Conservation (phyloP, 805 yeast species). For the Monosporozyma aquatica region DNA sequence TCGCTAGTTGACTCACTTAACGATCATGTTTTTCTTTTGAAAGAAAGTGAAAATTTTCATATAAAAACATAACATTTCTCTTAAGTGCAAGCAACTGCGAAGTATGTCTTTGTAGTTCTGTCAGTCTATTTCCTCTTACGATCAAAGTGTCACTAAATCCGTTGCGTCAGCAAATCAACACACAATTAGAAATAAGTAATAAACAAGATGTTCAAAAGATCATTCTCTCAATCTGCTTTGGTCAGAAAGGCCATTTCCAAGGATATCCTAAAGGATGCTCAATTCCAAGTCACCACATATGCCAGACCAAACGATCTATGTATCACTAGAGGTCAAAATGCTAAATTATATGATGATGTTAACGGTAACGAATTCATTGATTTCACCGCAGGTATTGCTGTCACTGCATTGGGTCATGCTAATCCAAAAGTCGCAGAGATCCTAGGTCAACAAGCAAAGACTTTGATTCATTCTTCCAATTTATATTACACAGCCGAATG, state of each 20-base stretch:
- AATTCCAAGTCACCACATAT: constrained; percentile 60
- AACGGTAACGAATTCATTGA: constrained; percentile 75
- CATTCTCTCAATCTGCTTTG: constrained; percentile 10
- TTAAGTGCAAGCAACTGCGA: constrained; percentile 19
- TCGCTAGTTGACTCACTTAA: constrained; percentile 16
- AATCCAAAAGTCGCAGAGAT: constrained; percentile 66
- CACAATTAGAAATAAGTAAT: too few relatives aligned
- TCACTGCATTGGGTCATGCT: constrained; percentile 87
- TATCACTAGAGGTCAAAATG: constrained; percentile 72
- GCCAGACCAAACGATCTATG: constrained; percentile 65
- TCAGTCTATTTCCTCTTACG: neutral
- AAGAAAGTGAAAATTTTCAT: neutral
- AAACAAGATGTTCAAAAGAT: constrained; percentile 15
- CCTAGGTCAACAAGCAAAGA: constrained; percentile 58
- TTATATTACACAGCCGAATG: constrained; percentile 79
- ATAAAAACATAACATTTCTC: constrained; percentile 1
- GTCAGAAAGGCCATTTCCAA: constrained; percentile 7
- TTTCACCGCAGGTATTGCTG: constrained; percentile 95
- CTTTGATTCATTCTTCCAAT: constrained; percentile 77
- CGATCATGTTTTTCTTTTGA: constrained; percentile 1
- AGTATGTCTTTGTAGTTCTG: neutral
- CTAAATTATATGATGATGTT: constrained; percentile 64
- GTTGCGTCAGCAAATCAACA: neutral
- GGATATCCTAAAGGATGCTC: constrained; percentile 6
- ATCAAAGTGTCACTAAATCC: constrained; percentile 2